These are phyloP conservation scores for Angomonas deanei DNA, from an alignment of 208 protist genomes.

Conservation along the genomic window DNA sequence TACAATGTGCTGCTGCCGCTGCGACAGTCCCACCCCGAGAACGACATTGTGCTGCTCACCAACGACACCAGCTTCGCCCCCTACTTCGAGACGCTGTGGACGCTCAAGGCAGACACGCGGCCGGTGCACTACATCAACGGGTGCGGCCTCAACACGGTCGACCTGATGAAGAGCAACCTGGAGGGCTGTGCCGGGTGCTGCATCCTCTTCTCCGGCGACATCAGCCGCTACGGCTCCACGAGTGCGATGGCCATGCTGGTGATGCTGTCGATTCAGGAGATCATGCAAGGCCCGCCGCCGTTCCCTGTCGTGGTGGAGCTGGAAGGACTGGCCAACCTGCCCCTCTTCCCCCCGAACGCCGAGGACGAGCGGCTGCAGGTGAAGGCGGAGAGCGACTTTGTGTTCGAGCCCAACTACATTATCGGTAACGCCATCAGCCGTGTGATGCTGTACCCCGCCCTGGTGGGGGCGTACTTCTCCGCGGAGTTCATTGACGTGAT, in stretches of 20 bases:
- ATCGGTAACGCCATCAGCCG: constrained; percentile 80
- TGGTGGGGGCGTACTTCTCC: constrained; percentile 71
- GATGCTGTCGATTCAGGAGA: constrained; percentile 62
- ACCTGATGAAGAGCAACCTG: constrained; percentile 68
- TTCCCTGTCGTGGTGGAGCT: constrained; percentile 80
- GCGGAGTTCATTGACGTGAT: constrained; percentile 78
- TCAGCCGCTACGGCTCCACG: constrained; percentile 61
- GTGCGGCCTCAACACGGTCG: constrained; percentile 63
- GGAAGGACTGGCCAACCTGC: constrained; percentile 62
- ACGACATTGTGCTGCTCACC: constrained; percentile 70
- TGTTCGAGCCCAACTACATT: constrained; percentile 81
- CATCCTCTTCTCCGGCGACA: constrained; percentile 73
- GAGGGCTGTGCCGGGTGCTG: constrained; percentile 57
- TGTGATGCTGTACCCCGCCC: constrained; percentile 61
- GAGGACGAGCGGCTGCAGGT: constrained; percentile 44
- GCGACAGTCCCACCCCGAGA: constrained; percentile 56
- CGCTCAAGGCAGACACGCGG: constrained; percentile 12
- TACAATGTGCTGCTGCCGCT: constrained; percentile 55
- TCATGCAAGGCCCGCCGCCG: constrained; percentile 47
- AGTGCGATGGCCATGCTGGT: constrained; percentile 78
- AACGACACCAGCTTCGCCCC: constrained; percentile 61
- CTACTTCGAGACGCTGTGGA: constrained; percentile 74
- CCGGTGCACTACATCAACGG: constrained; percentile 63
- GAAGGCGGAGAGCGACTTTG: constrained; percentile 69
- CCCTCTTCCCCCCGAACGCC: constrained; percentile 66